Evolutionary conservation across 371 early-diverging fungal species (phyloP).

Genomic region (Zychaea mexicana): DNA sequence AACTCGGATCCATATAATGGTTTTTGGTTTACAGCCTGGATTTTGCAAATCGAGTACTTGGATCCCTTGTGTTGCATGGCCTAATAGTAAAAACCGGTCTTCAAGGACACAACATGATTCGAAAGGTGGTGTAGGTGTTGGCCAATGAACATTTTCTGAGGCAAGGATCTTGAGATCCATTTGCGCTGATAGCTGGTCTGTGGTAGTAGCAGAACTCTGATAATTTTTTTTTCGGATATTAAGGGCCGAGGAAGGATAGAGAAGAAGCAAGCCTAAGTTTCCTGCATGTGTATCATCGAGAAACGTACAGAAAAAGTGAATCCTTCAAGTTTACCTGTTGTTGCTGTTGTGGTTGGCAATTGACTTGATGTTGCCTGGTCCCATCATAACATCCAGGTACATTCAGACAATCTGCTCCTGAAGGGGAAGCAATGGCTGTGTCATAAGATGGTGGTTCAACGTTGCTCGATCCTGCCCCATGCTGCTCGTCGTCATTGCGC

Average conservation of each 20-base stretch:
- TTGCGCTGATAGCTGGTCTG: conserved; percentile 11
- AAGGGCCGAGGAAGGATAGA: too few relatives aligned
- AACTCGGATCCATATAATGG: conserved; percentile 34
- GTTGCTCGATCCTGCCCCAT: background rate
- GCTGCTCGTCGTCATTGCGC: background rate
- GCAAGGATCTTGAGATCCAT: conserved; percentile 25
- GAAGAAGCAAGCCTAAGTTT: too few relatives aligned
- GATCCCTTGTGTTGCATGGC: conserved; percentile 26
- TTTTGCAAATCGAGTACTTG: conserved; percentile 27
- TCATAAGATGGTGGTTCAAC: conserved; percentile 1
- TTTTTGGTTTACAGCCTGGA: conserved; percentile 14
- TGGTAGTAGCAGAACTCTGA: background rate
- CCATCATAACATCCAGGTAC: background rate
- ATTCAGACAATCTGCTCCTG: background rate
- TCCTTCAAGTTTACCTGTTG: background rate
- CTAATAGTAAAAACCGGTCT: conserved; percentile 37
- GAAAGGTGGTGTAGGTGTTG: conserved; percentile 20
- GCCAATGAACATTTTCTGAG: conserved; percentile 22
- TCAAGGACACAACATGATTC: conserved; percentile 43
- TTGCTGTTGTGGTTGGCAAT: background rate
- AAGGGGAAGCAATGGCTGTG: background rate
- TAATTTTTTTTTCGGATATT: too few relatives aligned
- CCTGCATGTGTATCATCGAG: background rate
- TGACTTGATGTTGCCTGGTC: background rate
- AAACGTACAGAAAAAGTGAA: background rate